These are phyloP conservation scores for Nyssa sinensis DNA, from an alignment of 148 eudicot species.

Conservation along the genomic window DNA sequence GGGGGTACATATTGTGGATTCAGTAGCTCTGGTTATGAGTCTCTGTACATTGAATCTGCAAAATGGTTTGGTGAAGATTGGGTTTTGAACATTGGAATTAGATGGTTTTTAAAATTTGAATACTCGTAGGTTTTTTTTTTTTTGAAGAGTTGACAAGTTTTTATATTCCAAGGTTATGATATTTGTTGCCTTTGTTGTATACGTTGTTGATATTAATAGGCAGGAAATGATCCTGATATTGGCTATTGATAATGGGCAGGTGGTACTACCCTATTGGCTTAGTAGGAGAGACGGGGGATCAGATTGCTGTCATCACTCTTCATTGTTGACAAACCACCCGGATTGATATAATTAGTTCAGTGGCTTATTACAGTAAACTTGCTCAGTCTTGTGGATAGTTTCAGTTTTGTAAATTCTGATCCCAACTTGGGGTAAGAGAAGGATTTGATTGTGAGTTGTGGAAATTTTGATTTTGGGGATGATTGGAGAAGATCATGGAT, in stretches of 20 bases:
- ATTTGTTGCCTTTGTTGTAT: slow-evolving; percentile 11
- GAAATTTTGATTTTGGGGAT: slow-evolving; percentile 13
- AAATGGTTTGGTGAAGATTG: neutral
- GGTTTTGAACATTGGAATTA: slow-evolving; percentile 1
- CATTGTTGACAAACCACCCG: no score
- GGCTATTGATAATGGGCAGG: slow-evolving; percentile 36
- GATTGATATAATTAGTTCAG: no score
- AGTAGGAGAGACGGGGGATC: slow-evolving; percentile 18
- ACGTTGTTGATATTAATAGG: neutral
- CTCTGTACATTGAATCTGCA: no score
- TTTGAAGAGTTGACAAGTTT: neutral
- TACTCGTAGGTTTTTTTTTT: neutral
- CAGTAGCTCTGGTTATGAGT: slow-evolving; percentile 9
- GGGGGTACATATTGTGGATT: slow-evolving; percentile 1
- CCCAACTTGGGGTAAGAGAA: slow-evolving; percentile 1
- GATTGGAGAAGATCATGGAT: slow-evolving; percentile 8
- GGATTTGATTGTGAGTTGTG: neutral
- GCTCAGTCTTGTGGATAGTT: slow-evolving; percentile 8
- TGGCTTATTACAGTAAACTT: slow-evolving; percentile 1
- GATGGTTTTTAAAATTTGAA: slow-evolving; percentile 1
- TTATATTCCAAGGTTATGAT: slow-evolving; percentile 15
- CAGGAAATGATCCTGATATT: slow-evolving; percentile 25
- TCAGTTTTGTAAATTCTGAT: slow-evolving; percentile 2
- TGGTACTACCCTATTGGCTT: slow-evolving; percentile 12
- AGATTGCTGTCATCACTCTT: slow-evolving; percentile 13